Evolutionary conservation across 768 basidiomycete species (phyloP).

Genomic region (Lactarius sanguifluus): DNA sequence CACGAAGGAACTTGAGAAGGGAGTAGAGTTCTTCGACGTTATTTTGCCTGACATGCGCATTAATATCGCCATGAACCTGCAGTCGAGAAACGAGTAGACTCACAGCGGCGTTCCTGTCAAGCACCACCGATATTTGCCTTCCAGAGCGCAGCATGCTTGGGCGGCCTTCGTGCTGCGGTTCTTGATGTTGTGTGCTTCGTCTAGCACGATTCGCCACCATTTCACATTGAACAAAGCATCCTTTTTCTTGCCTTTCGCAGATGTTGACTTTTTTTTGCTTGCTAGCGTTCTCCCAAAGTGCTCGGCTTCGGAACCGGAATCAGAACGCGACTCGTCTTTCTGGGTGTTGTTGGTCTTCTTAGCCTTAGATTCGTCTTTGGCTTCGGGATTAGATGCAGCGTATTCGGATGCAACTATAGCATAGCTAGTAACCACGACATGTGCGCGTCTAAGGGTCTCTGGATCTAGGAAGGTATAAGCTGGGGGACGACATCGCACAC

Average conservation of each 20-base stretch:
- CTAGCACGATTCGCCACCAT: constrained; percentile 89
- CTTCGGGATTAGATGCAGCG: constrained; percentile 47
- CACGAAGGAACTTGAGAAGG: constrained; percentile 82
- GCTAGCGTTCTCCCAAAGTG: constrained; percentile 47
- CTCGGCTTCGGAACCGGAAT: constrained; percentile 42
- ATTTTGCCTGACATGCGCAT: constrained; percentile 38
- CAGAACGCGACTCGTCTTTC: constrained; percentile 33
- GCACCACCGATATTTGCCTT: constrained; percentile 83
- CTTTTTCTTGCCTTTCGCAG: constrained; percentile 46
- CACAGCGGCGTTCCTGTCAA: constrained; percentile 82
- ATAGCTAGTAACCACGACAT: constrained; percentile 88
- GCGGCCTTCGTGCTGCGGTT: constrained; percentile 77
- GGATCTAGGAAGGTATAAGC: constrained; percentile 47
- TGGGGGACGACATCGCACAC: neutral
- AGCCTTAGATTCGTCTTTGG: constrained; percentile 55
- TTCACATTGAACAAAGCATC: constrained; percentile 73
- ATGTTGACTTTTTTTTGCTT: constrained; percentile 45
- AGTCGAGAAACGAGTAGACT: constrained; percentile 13
- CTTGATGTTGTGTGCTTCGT: constrained; percentile 95
- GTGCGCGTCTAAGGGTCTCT: constrained; percentile 47
- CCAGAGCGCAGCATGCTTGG: constrained; percentile 73
- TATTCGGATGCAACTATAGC: constrained; percentile 81
- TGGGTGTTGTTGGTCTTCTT: constrained; percentile 39
- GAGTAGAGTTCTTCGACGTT: constrained; percentile 87
- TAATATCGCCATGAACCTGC: neutral